A percentile compares a stretch with the other conserved stretches of the same genome.
phyloP scores from a whole-genome alignment of 1,284 basidiomycete species.

The Pseudomicrostroma phylloplanum region DNA sequence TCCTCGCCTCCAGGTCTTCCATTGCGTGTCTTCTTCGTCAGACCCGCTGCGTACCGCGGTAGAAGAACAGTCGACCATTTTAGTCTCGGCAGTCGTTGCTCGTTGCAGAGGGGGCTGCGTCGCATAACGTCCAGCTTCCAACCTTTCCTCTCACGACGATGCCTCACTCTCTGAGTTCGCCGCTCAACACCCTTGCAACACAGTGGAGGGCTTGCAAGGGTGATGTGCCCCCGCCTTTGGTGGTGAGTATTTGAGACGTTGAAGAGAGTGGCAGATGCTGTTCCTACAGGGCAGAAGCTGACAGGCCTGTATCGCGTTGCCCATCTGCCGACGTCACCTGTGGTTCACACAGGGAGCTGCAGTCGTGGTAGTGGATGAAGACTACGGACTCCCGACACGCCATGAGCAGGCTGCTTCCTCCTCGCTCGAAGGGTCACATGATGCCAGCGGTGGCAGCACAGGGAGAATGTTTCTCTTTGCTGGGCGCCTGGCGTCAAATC shows the following conservation, averaged over 20 bases:
- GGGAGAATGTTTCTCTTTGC: slow-evolving; percentile 39
- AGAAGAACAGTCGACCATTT: too few relatives aligned
- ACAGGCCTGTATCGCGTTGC: background rate
- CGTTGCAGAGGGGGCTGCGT: too few relatives aligned
- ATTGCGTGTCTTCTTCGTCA: too few relatives aligned
- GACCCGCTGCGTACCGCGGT: too few relatives aligned
- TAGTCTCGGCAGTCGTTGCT: too few relatives aligned
- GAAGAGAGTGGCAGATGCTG: background rate
- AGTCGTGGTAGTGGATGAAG: slow-evolving; percentile 31
- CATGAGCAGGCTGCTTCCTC: too few relatives aligned
- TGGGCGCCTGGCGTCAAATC: slow-evolving; percentile 40
- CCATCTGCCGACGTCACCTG: too few relatives aligned
- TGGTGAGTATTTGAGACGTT: slow-evolving; percentile 18
- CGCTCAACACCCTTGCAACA: slow-evolving; percentile 13
- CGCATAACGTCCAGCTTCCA: too few relatives aligned
- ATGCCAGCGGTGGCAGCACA: background rate
- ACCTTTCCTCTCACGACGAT: too few relatives aligned
- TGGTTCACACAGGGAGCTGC: slow-evolving; percentile 35
- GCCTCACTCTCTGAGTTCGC: slow-evolving; percentile 5
- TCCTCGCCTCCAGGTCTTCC: too few relatives aligned
- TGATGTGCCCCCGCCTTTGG: slow-evolving; percentile 39
- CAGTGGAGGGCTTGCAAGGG: slow-evolving; percentile 23
- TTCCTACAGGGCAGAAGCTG: background rate
- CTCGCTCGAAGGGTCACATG: too few relatives aligned
- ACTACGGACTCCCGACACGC: background rate